Evolutionary conservation across 768 basidiomycete species (phyloP), one percentile per base, ranked within the genome.

Genomic region (Tulasnella sp.): DNA sequence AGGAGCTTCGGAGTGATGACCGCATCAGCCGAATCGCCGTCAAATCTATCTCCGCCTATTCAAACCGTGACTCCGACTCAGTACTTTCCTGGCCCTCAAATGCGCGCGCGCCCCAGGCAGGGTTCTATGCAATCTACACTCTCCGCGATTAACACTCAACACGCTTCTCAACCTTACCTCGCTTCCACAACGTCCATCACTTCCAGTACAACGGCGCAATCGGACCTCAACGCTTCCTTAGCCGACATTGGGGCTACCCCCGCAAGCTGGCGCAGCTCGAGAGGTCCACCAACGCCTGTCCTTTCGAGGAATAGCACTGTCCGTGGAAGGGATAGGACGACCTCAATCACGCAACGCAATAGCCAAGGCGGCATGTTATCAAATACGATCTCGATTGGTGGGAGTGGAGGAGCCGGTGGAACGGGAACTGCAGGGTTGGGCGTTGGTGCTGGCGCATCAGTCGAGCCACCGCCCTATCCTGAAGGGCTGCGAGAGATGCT

Each of bases 401-500:
- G 52, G 16, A 34, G 40, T 64, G 26, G 73, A 39, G 47, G 62
- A 66, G 42, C 16, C 71, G 36, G 74, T 26, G 68, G 69, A 11
- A 35, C 39, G 22, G 47, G 52, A 22, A 40, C 22, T 29, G 52
- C 52, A 29, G 52, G 22, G 22, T 29, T 59, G 4, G 52, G 52
- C 5, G 52, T 59, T 11, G 52, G 52, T 29, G 52, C 29, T 11
- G 52, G 52, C 11, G 22, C 37, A 44, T 40, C 69, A 26, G 39
- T 37, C 73, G 40, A 42, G 32, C 41, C 74, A 32, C 69, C 69
- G 12, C 74, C 72, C 62, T 75, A 77, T 71, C 78, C 79, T 41
- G 77, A 77, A 62, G 76, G 75, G 35, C 72, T 81, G 41, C 71
- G 79, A 34, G 74, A 82, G 2, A 79, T 92, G 73, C 83, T 98